Evolutionary conservation across 352 stramenopile genomes (phyloP), one percentile per base, ranked within the genome.

Genomic region (Phytophthora fragariaefolia): DNA sequence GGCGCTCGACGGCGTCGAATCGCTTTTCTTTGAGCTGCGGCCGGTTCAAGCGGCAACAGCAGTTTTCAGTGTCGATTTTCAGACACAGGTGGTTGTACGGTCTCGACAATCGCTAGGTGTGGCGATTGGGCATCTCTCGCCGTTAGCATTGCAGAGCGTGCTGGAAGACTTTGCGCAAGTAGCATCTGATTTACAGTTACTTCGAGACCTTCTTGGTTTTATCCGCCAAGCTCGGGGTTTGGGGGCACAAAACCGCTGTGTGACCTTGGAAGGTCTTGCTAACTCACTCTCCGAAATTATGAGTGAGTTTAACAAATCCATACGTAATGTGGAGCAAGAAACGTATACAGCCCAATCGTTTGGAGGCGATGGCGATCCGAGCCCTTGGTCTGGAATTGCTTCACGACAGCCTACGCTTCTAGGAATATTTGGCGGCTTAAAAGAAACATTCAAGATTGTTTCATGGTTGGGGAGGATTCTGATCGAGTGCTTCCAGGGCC

Each of bases 61-160:
- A n/a, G 38, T 80, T 3, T 83, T 92, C 43, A 63, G 73, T 38
- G 32, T 69, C 7, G 71, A 86, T 28, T 76, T 87, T 27, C 18
- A 60, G 38, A 69, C 61, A 4, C 68, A 59, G 13, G 46, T 45
- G 5, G 51, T 77, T n/a, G 36, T 69, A 34, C 53, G 77, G n/a
- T 77, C 73, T 54, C 23, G 47, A 60, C 27, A n/a, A 7, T 64
- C 74, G 28, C 43, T 59, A 22, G 40, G 46, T 26, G 27, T 87
- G 6, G 71, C 69, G 18, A 54, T 90, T 1, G 69, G 70, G 0
- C 83, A 92, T 48, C 60, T 92, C 6, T 92, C 83, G 1, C 83
- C 81, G 5, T 64, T 49, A 10, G 57, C 78, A 5, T 63, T 92
- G 15, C 36, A 71, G 0, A 63, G 60, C 40, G 43, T 87, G 0